These are phyloP conservation scores for Flaveria floridana DNA, from an alignment of 140 eudicot genomes.

Conservation along the genomic window DNA sequence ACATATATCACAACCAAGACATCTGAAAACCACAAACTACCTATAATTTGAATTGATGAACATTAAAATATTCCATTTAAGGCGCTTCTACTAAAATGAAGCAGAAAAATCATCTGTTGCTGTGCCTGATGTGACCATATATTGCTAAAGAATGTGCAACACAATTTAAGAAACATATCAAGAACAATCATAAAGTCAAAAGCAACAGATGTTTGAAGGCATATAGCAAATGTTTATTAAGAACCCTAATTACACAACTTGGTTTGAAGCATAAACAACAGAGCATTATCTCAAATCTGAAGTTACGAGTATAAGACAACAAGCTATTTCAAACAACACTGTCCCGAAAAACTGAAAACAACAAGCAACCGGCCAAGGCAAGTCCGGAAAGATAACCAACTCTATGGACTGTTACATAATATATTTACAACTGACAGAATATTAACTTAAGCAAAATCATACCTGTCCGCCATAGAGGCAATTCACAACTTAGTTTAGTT, in stretches of 20 bases:
- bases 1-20: background rate
- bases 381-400: conserved; percentile 15
- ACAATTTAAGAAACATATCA: background rate
- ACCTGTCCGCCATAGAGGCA: conserved; percentile 25
- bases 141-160: background rate
- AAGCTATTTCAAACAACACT: conserved; percentile 20
- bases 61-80: background rate
- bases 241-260: conserved; percentile 13
- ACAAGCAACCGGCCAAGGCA: conserved; percentile 1
- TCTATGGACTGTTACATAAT: conserved; percentile 25
- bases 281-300: conserved; percentile 10
- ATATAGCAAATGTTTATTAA: conserved; percentile 13
- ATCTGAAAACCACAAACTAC: background rate
- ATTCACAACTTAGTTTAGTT: conserved; percentile 18
- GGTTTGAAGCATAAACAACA: conserved; percentile 25
- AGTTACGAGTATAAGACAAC: conserved; percentile 15
- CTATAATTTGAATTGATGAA: background rate
- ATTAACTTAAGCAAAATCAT: conserved; percentile 5
- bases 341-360: conserved; percentile 20
- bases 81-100: background rate
- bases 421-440: conserved; percentile 29
- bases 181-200: background rate
- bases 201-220: conserved; percentile 3
- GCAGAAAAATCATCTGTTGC: background rate
- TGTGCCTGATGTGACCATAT: background rate